These are phyloP conservation scores for Pancytospora epiphaga DNA, from an alignment of 371 early-diverging fungal species.

Conservation along the genomic window DNA sequence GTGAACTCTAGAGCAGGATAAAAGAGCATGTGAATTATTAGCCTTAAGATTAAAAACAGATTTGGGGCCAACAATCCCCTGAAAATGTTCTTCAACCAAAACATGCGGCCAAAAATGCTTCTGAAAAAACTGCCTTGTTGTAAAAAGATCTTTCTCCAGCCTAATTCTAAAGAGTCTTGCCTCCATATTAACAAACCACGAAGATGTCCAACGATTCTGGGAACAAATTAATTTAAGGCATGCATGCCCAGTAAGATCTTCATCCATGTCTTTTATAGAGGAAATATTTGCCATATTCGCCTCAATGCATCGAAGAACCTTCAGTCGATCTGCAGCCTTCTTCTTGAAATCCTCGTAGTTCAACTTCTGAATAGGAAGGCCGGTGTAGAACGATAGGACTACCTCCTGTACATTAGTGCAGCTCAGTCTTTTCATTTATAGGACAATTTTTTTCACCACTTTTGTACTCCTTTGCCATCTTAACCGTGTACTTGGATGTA, in stretches of 20 bases:
- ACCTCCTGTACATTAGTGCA: no score
- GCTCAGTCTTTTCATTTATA: no score
- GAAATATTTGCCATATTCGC: not conserved
- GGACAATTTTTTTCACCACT: no score
- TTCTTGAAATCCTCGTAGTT: conserved; percentile 36
- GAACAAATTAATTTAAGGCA: conserved; percentile 29
- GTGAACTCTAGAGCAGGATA: conserved; percentile 28
- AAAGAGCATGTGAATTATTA: not conserved
- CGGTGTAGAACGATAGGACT: conserved; percentile 37
- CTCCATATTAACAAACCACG: conserved; percentile 55
- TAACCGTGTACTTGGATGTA: no score
- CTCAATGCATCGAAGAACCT: conserved; percentile 14
- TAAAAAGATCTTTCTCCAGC: conserved; percentile 13
- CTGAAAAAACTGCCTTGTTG: conserved; percentile 32
- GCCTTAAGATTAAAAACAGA: not conserved
- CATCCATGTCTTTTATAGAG: not conserved
- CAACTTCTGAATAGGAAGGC: conserved; percentile 3
- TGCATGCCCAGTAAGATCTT: conserved; percentile 46
- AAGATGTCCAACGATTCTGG: conserved; percentile 25
- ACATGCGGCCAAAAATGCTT: conserved; percentile 37
- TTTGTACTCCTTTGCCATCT: no score
- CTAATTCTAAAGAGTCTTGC: conserved; percentile 40
- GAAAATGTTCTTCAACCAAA: conserved; percentile 6
- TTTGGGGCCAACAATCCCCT: not conserved
- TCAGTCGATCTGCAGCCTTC: conserved; percentile 13